These are phyloP conservation scores for Jatropha multifida DNA, from an alignment of 441 rosid species.

Conservation along the genomic window DNA sequence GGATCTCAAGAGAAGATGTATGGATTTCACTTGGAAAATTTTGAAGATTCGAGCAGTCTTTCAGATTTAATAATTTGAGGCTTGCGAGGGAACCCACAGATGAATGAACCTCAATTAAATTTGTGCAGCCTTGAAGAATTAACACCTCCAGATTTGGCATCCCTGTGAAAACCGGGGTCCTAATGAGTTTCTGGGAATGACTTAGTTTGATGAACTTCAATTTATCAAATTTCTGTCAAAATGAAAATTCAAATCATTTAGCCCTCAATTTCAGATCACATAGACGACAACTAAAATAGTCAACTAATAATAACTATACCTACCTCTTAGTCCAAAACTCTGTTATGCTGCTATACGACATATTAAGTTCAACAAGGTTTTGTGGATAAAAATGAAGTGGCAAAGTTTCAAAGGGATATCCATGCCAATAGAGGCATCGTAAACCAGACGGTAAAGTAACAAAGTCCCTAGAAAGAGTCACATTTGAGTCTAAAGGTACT, in stretches of 20 bases:
- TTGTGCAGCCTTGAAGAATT: slow-evolving; percentile 12
- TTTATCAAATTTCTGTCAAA: not conserved
- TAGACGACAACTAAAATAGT: too few relatives aligned
- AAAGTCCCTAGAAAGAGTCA: too few relatives aligned
- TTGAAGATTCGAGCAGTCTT: not conserved
- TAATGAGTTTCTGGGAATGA: not conserved
- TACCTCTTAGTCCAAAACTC: slow-evolving; percentile 17
- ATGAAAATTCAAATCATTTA: too few relatives aligned
- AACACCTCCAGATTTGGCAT: slow-evolving; percentile 7
- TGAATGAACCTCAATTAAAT: not conserved
- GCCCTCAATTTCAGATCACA: too few relatives aligned
- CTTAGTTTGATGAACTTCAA: slow-evolving; percentile 11
- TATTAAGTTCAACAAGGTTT: slow-evolving; percentile 17
- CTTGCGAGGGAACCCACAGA: not conserved
- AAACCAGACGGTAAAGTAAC: not conserved
- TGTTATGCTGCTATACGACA: slow-evolving; percentile 16
- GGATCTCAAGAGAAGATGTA: slow-evolving; percentile 23
- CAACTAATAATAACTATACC: not conserved
- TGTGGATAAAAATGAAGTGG: slow-evolving; percentile 20
- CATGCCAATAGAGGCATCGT: slow-evolving; percentile 27
- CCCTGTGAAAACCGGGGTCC: not conserved
- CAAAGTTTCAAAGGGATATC: slow-evolving; percentile 23
- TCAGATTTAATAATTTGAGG: not conserved
- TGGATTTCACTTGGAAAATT: slow-evolving; percentile 11
- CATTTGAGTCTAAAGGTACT: too few relatives aligned